Conservation (phyloP, 2,329 filamentous ascomycete species). For the Gnomoniopsis sp. region DNA sequence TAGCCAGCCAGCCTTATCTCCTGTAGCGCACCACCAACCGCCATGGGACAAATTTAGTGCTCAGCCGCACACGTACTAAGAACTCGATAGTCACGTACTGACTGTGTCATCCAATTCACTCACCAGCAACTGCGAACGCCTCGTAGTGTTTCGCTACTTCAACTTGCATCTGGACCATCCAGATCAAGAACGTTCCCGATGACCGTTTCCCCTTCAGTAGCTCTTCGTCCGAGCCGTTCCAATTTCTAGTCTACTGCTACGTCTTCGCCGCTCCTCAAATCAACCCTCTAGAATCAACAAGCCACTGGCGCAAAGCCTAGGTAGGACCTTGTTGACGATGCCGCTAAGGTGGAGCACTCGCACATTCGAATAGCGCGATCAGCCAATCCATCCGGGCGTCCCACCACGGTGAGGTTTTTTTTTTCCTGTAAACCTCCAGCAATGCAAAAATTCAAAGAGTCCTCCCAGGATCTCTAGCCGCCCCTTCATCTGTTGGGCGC, state of each 20-base stretch:
- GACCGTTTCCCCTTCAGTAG: background rate
- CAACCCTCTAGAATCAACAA: background rate
- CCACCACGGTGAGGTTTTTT: too few relatives aligned
- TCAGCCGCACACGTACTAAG: background rate
- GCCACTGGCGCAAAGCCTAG: background rate
- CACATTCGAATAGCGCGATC: too few relatives aligned
- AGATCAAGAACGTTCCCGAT: background rate
- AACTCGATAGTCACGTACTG: background rate
- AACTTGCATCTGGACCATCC: background rate
- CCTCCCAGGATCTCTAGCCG: too few relatives aligned
- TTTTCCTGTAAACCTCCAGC: background rate
- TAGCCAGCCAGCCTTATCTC: background rate
- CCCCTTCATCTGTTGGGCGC: background rate
- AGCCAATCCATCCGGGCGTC: too few relatives aligned
- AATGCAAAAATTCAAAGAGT: background rate
- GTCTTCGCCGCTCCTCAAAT: background rate
- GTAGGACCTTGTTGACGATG: background rate
- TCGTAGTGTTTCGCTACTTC: background rate
- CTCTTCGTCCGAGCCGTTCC: background rate
- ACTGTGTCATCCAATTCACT: background rate
- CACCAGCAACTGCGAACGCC: background rate
- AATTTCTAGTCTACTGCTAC: background rate
- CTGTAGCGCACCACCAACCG: background rate
- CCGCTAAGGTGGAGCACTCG: background rate
- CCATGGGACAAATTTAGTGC: background rate